Evolutionary conservation across 2,329 filamentous ascomycete genomes (phyloP).

Genomic region (Colletotrichum liaoningense): DNA sequence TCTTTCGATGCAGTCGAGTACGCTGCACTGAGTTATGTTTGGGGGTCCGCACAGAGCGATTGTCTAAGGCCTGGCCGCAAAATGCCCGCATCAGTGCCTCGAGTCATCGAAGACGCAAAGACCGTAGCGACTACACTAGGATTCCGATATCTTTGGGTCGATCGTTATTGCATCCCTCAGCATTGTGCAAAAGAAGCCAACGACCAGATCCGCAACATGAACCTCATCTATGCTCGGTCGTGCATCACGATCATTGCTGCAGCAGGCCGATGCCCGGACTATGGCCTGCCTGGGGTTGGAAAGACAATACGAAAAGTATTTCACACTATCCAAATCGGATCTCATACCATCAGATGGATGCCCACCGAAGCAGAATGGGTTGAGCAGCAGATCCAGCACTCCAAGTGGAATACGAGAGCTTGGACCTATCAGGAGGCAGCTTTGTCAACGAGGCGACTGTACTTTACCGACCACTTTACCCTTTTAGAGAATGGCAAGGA

Average conservation of each 20-base stretch:
- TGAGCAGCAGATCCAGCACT: background rate
- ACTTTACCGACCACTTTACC: background rate
- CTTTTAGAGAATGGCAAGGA: background rate
- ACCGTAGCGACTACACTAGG: constrained; percentile 45
- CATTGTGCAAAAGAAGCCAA: constrained; percentile 39
- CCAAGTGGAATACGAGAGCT: background rate
- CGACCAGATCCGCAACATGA: constrained; percentile 46
- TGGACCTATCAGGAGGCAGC: constrained; percentile 8
- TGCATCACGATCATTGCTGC: constrained; percentile 49
- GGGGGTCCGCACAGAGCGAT: constrained; percentile 32
- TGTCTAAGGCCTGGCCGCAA: constrained; percentile 4
- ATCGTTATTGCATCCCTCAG: constrained; percentile 48
- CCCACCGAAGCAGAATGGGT: background rate
- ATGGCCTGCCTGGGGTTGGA: constrained; percentile 48
- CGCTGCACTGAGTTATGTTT: constrained; percentile 51
- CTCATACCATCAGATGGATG: background rate
- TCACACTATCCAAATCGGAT: background rate
- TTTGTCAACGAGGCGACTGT: background rate
- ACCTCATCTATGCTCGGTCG: constrained; percentile 48
- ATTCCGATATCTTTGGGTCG: constrained; percentile 51
- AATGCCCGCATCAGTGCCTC: constrained; percentile 43
- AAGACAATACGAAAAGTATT: background rate
- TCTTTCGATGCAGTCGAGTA: constrained; percentile 39
- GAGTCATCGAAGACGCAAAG: constrained; percentile 48
- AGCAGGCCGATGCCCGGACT: constrained; percentile 43